Percentiles rank a stretch among this genome's conserved stretches.
These are phyloP conservation scores for Lactarius vividus DNA, from an alignment of 768 basidiomycete genomes.

Conservation along the genomic window DNA sequence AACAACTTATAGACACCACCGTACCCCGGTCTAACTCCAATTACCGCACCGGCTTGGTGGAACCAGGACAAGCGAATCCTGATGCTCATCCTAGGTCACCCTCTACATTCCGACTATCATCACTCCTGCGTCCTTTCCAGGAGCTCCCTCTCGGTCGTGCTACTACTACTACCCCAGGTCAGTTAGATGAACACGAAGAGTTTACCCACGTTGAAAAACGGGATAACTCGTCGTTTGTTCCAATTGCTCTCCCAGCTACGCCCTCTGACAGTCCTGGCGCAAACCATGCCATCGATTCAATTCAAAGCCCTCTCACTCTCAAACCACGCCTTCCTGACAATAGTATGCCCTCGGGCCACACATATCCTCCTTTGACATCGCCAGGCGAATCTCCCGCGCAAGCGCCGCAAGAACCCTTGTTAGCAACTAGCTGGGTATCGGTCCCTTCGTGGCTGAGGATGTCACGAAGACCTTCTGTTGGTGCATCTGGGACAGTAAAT, in stretches of 20 bases:
- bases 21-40: conserved; percentile 27
- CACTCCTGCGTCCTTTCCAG: conserved; percentile 66
- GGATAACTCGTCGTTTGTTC: conserved; percentile 50
- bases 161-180: conserved; percentile 34
- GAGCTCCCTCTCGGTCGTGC: conserved; percentile 46
- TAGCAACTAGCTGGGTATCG: conserved; percentile 27
- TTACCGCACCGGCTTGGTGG: conserved; percentile 12
- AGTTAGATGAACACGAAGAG: conserved; percentile 49
- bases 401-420: conserved; percentile 17
- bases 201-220: conserved; percentile 70
- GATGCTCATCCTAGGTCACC: conserved; percentile 30
- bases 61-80: conserved; percentile 35
- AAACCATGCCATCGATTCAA: neutral
- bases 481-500: neutral
- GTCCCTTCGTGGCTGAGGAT: conserved; percentile 27
- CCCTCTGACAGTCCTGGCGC: neutral
- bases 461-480: conserved; percentile 18
- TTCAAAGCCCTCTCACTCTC: conserved; percentile 11
- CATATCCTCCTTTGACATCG: conserved; percentile 25
- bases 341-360: conserved; percentile 16
- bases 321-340: conserved; percentile 7
- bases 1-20: conserved; percentile 58
- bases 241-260: conserved; percentile 15
- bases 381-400: conserved; percentile 7
- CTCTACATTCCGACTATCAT: conserved; percentile 61